Evolutionary conservation across 495 filamentous ascomycete genomes (phyloP).

Genomic region (Aspergillus sparsus): DNA sequence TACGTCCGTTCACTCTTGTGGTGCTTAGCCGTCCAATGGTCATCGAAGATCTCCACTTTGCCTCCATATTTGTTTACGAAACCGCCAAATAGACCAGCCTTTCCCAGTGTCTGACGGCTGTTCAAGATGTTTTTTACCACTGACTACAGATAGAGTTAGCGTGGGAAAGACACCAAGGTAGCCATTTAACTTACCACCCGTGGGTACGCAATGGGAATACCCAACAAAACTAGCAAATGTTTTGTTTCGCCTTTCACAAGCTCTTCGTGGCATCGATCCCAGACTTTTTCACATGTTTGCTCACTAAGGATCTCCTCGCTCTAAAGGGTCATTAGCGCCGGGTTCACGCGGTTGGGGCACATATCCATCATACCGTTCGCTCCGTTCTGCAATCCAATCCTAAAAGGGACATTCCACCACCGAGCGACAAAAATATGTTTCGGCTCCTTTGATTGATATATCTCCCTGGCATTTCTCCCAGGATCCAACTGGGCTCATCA

Average conservation of each 20-base stretch:
- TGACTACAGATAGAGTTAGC: constrained; percentile 43
- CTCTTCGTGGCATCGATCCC: constrained; percentile 79
- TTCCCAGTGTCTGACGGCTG: constrained; percentile 83
- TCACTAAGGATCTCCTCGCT: constrained; percentile 76
- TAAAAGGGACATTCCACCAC: constrained; percentile 74
- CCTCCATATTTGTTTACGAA: constrained; percentile 89
- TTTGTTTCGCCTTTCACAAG: constrained; percentile 81
- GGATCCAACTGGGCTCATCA: constrained; percentile 87
- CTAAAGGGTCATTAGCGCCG: constrained; percentile 38
- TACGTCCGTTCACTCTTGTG: constrained; percentile 86
- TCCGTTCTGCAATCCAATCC: constrained; percentile 92
- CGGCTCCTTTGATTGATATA: constrained; percentile 87
- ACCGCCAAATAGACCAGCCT: constrained; percentile 75
- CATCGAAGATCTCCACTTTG: constrained; percentile 90
- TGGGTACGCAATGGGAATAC: constrained; percentile 91
- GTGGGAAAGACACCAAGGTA: constrained; percentile 22
- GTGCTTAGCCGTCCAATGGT: constrained; percentile 96
- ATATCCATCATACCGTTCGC: constrained; percentile 55
- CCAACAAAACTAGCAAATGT: constrained; percentile 83
- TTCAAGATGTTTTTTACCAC: constrained; percentile 74
- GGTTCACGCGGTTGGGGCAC: neutral
- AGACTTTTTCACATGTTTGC: constrained; percentile 78
- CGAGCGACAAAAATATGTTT: constrained; percentile 82
- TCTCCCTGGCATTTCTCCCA: constrained; percentile 77
- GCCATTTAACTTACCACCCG: constrained; percentile 60